Base-by-base conservation (phyloP, 139 green algal species). In the Asterochloris erici region DNA sequence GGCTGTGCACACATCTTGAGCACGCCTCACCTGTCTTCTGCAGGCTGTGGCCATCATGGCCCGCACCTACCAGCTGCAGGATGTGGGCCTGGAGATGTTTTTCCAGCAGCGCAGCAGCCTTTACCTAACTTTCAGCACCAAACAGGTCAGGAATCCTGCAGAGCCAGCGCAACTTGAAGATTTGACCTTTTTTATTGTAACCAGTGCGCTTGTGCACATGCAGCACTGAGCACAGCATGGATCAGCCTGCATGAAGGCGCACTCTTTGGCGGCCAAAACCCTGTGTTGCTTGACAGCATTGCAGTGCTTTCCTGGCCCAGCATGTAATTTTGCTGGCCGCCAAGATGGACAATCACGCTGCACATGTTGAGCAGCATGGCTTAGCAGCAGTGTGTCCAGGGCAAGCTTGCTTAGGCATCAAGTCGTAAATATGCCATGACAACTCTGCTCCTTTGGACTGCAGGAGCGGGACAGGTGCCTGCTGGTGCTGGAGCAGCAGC, bases 81-180 rank as follows among this genome's bases (percentile, higher is more conserved):
- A 90, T 14, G 60, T 92, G n/a, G 94, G 90, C 9, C 77, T 98
- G 79, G 94, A 98, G 87, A 74, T 96, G 9, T 96, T 97, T 78
- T 92, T 97, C 81, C 38, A 71, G 13, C 80, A 79, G 6, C 81
- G 83, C 73, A 77, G 77, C 69, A 79, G 73, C 70, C 81, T 91
- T 10, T 89, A 87, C 74, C 78, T 92, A 9, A 83, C 82, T 1
- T 91, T 92, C 84, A 78, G 84, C 60, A 54, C 69, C 63, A 21
- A 15, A 14, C 19, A 21, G 21, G 81, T 83, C n/a, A 82, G 87
- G 15, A 79, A 89, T 79, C 6, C 38, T 54, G 38, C 38, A 54
- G 2, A 10, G 38, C 38, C 73, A 77, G 73, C 26, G 17, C 0
- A 77, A 12, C 21, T 73, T 24, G 1, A 73, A 73, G 66, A 71